A percentile compares a stretch with the other conserved stretches of the same genome.
These are phyloP conservation scores for Tylopilus orsonianus DNA, from an alignment of 1,284 basidiomycete genomes.

Conservation along the genomic window DNA sequence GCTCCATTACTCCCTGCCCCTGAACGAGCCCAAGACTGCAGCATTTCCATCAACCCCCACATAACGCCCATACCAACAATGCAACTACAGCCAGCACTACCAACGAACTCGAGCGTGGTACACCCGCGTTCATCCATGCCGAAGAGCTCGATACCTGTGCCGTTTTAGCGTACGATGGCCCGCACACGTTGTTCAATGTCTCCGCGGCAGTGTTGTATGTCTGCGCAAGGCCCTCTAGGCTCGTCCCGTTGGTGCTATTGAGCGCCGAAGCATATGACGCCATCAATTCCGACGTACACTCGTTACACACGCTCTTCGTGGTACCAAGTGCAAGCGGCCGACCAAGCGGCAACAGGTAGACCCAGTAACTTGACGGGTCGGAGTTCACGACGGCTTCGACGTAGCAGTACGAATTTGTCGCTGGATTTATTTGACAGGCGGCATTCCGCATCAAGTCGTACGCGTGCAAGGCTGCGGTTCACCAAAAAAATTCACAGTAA, in stretches of 20 bases:
- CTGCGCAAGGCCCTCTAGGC: slow-evolving; percentile 35
- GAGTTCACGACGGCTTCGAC: slow-evolving; percentile 53
- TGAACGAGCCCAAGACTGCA: background rate
- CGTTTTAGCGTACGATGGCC: slow-evolving; percentile 32
- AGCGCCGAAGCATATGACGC: slow-evolving; percentile 40
- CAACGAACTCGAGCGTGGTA: slow-evolving; percentile 10
- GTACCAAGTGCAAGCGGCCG: slow-evolving; percentile 43
- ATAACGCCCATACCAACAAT: slow-evolving; percentile 11
- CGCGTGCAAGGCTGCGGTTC: slow-evolving; percentile 49
- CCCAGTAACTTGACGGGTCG: slow-evolving; percentile 62
- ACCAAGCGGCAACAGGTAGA: slow-evolving; percentile 64
- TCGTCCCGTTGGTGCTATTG: slow-evolving; percentile 11
- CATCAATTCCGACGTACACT: slow-evolving; percentile 59
- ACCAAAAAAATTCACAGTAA: background rate
- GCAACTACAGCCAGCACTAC: slow-evolving; percentile 13
- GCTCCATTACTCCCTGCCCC: background rate
- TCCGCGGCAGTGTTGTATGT: slow-evolving; percentile 40
- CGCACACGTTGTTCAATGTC: slow-evolving; percentile 37
- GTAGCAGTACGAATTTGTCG: slow-evolving; percentile 67
- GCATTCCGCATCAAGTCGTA: slow-evolving; percentile 57
- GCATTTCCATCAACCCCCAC: slow-evolving; percentile 9
- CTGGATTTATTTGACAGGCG: slow-evolving; percentile 55
- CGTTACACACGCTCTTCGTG: slow-evolving; percentile 51
- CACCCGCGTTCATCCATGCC: slow-evolving; percentile 13
- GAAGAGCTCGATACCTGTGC: slow-evolving; percentile 15